These are phyloP conservation scores for Eutrema japonicum DNA, from an alignment of 345 rosid genomes.

Conservation along the genomic window DNA sequence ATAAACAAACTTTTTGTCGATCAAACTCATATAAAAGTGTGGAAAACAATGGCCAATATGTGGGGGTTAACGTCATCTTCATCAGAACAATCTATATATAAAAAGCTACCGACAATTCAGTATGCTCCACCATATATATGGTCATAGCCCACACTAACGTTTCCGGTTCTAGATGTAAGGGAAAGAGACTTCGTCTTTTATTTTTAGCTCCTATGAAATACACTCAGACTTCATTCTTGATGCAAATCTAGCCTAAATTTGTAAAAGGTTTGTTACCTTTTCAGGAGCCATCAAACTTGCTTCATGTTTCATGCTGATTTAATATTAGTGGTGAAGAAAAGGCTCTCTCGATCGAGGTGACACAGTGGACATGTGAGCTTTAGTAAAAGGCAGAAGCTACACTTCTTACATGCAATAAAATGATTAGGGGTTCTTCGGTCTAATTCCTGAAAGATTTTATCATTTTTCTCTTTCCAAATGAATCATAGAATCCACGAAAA, in stretches of 20 bases:
- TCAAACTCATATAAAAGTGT: background rate
- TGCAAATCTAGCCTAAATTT: background rate
- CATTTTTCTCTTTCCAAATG: background rate
- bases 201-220: background rate
- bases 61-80: background rate
- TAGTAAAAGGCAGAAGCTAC: background rate
- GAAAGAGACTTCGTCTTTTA: background rate
- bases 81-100: slow-evolving; percentile 7
- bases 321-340: background rate
- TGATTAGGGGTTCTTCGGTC: background rate
- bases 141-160: background rate
- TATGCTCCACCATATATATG: background rate
- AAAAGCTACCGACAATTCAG: background rate
- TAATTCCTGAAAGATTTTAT: background rate
- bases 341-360: background rate
- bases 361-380: background rate
- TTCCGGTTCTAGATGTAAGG: background rate
- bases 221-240: background rate
- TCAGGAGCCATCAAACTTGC: background rate
- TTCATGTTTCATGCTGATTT: background rate
- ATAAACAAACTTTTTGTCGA: background rate
- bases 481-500: background rate
- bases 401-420: no score
- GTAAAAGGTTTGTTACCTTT: background rate
- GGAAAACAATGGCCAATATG: background rate